Base-by-base conservation (phyloP, 805 yeast species). In the Myxozyma monticola region DNA sequence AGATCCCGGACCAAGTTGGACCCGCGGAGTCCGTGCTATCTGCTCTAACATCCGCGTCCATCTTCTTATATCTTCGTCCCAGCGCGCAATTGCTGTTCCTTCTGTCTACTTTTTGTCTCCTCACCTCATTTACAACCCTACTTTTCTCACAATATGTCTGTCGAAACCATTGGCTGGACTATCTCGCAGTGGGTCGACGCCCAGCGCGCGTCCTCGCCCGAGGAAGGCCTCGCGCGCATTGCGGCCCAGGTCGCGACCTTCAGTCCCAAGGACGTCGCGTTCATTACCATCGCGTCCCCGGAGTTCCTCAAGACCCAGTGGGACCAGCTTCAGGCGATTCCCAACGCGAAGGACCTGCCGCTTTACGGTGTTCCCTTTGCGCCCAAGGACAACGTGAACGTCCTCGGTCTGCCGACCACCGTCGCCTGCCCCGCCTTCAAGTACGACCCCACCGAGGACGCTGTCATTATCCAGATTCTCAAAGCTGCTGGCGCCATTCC, bases 351-450 rank as follows among this genome's bases (percentile, higher is more conserved):
- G 63, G 51, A 52, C 2, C 61, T 69, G 14, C 87, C 88, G 12
- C 75, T 91, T 18, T 91, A 83, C 64, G 98, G 98, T 67, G 98
- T 93, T 2, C 99, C 99, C 1, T 78, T 88, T 38, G 98, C 96
- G 12, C 80, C 93, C 41, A 91, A 91, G 68, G 99, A 91, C 69
- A 91, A 93, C 69, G 91, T 93, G 53, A 97, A 91, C 65, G 96
- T 79, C 22, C 77, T 77, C 57, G 87, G 85, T 3, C 77, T 88
- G 57, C 75, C 79, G 18, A 93, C 99, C n/a, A 91, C 99, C 1
- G 98, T 95, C 21, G 98, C 96, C 3, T 93, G 98, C 68, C 96
- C 97, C 0, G 76, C 93, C 0, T 91, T 76, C 65, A 74, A 79
- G 7, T 90, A 83, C 70, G 53, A 65, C 1, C 91, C 99, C 2